Evolutionary conservation across 495 filamentous ascomycete species (phyloP), one percentile per base, ranked within the genome.

Genomic region (Acidomyces sp.): DNA sequence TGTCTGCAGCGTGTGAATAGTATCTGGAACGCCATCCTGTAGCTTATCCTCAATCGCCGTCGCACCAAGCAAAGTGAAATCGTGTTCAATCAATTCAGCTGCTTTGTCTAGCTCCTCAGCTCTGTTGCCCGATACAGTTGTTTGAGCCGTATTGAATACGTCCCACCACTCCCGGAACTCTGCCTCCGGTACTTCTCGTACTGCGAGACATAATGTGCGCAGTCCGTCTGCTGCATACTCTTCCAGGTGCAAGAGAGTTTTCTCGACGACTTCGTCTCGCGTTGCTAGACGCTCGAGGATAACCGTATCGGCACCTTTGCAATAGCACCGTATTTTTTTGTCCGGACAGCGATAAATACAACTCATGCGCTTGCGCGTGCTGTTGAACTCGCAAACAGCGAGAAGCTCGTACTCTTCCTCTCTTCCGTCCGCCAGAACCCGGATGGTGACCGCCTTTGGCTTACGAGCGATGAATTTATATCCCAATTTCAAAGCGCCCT

Each of bases 301-400:
- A 33, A 99, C 92, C 2, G 92, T 99, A 57, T 99, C 92, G 29
- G 92, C 92, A 51, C 92, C 92, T 61, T 99, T 99, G 62, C 79
- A 86, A 56, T 93, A 99, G 46, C 81, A 75, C 26, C 88, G 70
- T 36, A 99, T 75, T 62, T 86, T 93, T 38, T 90, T 92, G 63
- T 99, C 92, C 0, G 92, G 92, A 54, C 90, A 94, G 19, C 90
- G 76, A 66, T 86, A 92, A 47, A 99, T 88, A 6, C 87, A 82
- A 3, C 90, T 95, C 92, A 99, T 99, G 34, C 92, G 70, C 62
- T 99, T 99, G 36, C 92, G 68, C 15, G 92, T 93, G 2, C 90
- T 96, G 62, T 99, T 96, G 69, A 99, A 99, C 60, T 99, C 92
- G 58, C 87, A 93, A 21, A 99, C 86, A 12, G 88, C 87, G 35